phyloP scores from a whole-genome alignment of 805 yeast species.

The Kuraishia capsulata region DNA sequence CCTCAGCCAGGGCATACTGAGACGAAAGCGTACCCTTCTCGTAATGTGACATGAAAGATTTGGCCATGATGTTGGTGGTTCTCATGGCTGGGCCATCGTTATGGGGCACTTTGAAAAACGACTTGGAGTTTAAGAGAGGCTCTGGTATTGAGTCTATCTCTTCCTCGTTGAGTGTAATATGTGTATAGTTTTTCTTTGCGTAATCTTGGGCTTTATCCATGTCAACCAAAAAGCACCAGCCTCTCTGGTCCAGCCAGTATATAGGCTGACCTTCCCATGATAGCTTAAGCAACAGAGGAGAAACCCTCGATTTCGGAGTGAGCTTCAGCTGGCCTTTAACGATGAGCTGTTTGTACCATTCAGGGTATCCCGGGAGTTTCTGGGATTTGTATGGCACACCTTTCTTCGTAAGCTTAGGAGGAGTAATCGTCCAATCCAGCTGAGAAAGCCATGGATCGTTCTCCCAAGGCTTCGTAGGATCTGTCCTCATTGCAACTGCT shows the following conservation, averaged over 20 bases:
- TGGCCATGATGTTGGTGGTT: slow-evolving; percentile 71
- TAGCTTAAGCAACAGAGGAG: slow-evolving; percentile 68
- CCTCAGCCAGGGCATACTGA: slow-evolving; percentile 59
- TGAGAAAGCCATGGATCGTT: slow-evolving; percentile 88
- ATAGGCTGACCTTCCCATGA: slow-evolving; percentile 84
- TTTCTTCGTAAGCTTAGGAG: slow-evolving; percentile 51
- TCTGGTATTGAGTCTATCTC: slow-evolving; percentile 8
- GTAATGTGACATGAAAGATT: slow-evolving; percentile 59
- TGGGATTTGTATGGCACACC: slow-evolving; percentile 67
- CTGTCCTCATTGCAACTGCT: slow-evolving; percentile 36
- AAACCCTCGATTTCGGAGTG: slow-evolving; percentile 62
- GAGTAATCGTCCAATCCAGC: slow-evolving; percentile 74
- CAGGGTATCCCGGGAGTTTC: slow-evolving; percentile 83
- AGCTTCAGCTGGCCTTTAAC: slow-evolving; percentile 36
- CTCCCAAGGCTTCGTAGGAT: slow-evolving; percentile 29
- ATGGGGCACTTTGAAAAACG: slow-evolving; percentile 71
- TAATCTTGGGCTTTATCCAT: slow-evolving; percentile 23
- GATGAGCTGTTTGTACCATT: slow-evolving; percentile 72
- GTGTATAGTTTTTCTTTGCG: slow-evolving; percentile 28
- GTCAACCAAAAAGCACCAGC: slow-evolving; percentile 83
- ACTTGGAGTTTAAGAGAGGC: slow-evolving; percentile 10
- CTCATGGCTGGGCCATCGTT: slow-evolving; percentile 71
- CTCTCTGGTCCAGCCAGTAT: slow-evolving; percentile 66
- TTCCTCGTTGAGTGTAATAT: slow-evolving; percentile 4
- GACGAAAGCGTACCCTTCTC: slow-evolving; percentile 71